Evolutionary conservation across 2,329 filamentous ascomycete species (phyloP), one percentile per base, ranked within the genome.

Genomic region (Monosporascus ibericus): DNA sequence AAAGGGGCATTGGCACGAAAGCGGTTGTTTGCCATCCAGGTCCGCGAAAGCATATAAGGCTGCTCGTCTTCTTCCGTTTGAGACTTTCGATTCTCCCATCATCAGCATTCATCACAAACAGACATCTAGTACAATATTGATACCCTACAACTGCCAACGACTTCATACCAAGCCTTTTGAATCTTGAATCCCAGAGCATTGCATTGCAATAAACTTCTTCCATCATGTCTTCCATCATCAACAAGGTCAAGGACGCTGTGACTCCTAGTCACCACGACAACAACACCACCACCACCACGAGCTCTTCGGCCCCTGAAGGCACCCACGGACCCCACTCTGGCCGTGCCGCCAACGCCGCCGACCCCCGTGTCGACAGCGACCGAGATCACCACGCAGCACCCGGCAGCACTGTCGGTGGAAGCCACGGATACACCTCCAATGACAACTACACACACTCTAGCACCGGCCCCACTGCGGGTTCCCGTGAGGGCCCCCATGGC

Each of bases 161-260:
- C 42, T n/a, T 46, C 20, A 30, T 25, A 24, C 6, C 42, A 40
- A 30, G 5, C 11, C 24, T 39, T 15, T 37, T 27, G 7, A 27
- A 47, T 24, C 9, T 47, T 18, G 15, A 17, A 9, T 18, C 22
- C 18, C 46, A 17, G 15, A 34, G n/a, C 22, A 22, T 2, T 2
- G 11, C 30, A 34, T 34, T 34, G 14, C 30, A 34, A 34, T 9
- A 34, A 34, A 11, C 11, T 2, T 34, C 11, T 2, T 34, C 4
- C 72, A 81, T 56, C 64, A 83, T 82, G 80, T 80, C 80, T 68
- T 68, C 69, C 60, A 70, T 83, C 63, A 68, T 81, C 64, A 77
- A 82, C 74, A 82, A 82, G 70, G 75, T 81, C 67, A 82, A 82
- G 75, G 78, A 82, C 4, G 77, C 72, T 56, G 66, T 82, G 53